Conservation (phyloP, 2,329 filamentous ascomycete genomes). For the Trichoderma afroharzianum region DNA sequence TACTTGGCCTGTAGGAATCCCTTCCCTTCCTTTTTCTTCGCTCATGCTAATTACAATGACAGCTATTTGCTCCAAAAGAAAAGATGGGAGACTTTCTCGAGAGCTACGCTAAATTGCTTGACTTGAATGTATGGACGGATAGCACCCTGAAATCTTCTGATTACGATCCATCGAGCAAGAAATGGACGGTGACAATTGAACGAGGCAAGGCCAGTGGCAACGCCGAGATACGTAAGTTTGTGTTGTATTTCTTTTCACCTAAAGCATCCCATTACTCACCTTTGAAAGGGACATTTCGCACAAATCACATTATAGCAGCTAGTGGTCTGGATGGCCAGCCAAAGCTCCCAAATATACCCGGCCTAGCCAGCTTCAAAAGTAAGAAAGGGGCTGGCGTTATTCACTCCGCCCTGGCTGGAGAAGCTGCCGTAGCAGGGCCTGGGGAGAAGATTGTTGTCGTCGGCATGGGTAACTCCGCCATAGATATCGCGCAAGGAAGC, state of each 20-base stretch:
- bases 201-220: not conserved
- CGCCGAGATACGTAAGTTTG: not conserved
- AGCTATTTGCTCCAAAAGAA: not conserved
- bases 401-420: not conserved
- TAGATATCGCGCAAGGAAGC: not conserved
- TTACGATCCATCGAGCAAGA: not conserved
- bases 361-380: not conserved
- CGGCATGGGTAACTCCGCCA: not conserved
- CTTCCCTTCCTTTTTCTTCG: not conserved
- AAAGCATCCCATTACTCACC: not conserved
- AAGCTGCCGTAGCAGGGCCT: not conserved
- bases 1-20: not conserved
- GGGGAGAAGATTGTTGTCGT: not conserved
- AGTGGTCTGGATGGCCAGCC: not conserved
- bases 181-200: not conserved
- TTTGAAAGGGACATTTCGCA: not conserved
- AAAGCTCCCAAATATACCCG: not conserved
- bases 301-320: not conserved
- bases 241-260: not conserved
- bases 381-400: not conserved
- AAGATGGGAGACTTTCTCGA: not conserved
- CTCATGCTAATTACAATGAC: not conserved
- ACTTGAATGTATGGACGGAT: not conserved
- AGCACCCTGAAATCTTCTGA: not conserved
- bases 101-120: not conserved